These are phyloP conservation scores for Chiua sp. DNA, from an alignment of 1,284 basidiomycete genomes.

Conservation along the genomic window DNA sequence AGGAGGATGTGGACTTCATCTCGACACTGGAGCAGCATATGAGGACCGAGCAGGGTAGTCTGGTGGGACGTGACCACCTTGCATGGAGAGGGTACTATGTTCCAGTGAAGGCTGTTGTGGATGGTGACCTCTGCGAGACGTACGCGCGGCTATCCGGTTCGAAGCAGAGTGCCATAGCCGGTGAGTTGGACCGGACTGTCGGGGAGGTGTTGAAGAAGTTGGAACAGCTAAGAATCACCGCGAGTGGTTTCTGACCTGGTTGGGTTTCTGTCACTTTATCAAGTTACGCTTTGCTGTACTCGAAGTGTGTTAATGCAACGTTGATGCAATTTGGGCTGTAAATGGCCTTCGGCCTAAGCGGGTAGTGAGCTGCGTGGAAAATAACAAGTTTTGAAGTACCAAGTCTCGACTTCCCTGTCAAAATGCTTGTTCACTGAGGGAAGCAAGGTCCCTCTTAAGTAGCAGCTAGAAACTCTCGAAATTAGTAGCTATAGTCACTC, in stretches of 20 bases:
- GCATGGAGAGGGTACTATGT: constrained; percentile 94
- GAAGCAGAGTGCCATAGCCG: constrained; percentile 84
- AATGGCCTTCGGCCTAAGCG: too few species aligned
- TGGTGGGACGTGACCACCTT: constrained; percentile 94
- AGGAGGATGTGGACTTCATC: constrained; percentile 98
- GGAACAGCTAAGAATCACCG: constrained; percentile 87
- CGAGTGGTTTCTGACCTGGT: constrained; percentile 79
- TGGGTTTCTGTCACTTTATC: constrained; percentile 10
- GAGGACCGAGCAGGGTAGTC: constrained; percentile 85
- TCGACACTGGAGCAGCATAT: constrained; percentile 96
- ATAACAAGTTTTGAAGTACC: too few species aligned
- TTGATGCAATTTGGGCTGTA: not conserved
- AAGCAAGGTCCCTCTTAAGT: too few species aligned
- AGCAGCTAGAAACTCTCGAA: too few species aligned
- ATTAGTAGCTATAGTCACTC: too few species aligned
- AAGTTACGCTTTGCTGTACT: constrained; percentile 27
- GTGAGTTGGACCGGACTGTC: constrained; percentile 87
- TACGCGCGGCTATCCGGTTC: constrained; percentile 75
- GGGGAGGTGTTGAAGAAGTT: constrained; percentile 96
- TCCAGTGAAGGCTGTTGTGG: constrained; percentile 91
- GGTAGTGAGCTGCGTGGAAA: too few species aligned
- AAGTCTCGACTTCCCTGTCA: too few species aligned
- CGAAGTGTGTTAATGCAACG: constrained; percentile 14
- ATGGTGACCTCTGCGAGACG: constrained; percentile 90
- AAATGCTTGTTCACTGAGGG: too few species aligned